Evolutionary conservation across 257 asterid genomes (phyloP), one percentile per base, ranked within the genome.

Genomic region (Paulownia fortunei): DNA sequence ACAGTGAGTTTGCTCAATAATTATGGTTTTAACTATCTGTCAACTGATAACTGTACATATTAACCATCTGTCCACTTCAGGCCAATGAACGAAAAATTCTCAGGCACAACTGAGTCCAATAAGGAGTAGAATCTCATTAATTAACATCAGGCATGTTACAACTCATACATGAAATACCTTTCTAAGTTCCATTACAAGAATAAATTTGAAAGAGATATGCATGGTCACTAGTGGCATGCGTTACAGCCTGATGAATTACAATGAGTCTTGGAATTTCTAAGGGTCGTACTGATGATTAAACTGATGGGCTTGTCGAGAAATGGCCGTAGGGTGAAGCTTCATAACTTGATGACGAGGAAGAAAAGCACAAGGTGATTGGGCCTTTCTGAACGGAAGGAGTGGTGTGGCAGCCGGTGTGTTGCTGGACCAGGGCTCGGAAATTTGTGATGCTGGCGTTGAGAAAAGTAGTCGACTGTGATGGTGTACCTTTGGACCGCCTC

Each of bases 391-490:
- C 73, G 15, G 74, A 65, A 15, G 59, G 9, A 1, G 63, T 24
- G 64, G 39, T 69, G 61, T 84, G 87, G 83, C 88, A 79, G 23
- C 94, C 96, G 2, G 94, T 91, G 58, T 89, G 87, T 74, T 89
- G 89, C 82, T 91, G 96, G 58, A 91, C 96, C 51, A 89, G 60
- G 11, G 89, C 74, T 54, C 96, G 80, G 63, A 91, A 91, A 68
- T 91, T 82, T 46, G 80, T 69, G 69, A 82, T 81, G 78, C 84
- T 88, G 0, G 94, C 89, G 64, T 84, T 91, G 3, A 91, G 80
- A 19, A 86, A 85, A 1, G 92, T 89, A 0, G 92, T 87, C 4
- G 96, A 77, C 1, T 80, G 78, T 7, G 87, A 70, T 41, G 67
- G n/a, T 9, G 54, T 21, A 2, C 82, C 84, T 61, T 84, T 82